Evolutionary conservation across 2,329 filamentous ascomycete genomes (phyloP), one percentile per base, ranked within the genome.

Genomic region (Paraphoma chrysanthemicola): DNA sequence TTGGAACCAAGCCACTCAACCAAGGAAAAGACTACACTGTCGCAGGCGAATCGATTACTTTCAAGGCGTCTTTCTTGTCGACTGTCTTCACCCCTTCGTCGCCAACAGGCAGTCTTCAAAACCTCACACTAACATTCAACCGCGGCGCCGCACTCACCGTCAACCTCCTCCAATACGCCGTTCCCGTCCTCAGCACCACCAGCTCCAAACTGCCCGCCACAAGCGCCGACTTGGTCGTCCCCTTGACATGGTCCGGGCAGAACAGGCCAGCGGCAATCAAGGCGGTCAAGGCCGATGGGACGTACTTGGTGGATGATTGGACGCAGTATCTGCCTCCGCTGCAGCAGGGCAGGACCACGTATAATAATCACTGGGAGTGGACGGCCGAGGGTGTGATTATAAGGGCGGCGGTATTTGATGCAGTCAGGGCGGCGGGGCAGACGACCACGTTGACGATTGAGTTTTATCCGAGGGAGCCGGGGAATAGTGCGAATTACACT

Each of bases 291-390:
- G 69, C 64, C 1, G 82, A 85, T 56, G 83, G 83, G 1, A 77
- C 71, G 6, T 84, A 79, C 50, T 66, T 88, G 6, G 78, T 84
- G 4, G 85, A 88, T 59, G 79, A 82, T 48, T 88, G 83, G 83
- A 88, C 85, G 0, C 70, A 79, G 63, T 85, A 78, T 30, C 70
- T 87, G 1, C 81, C 82, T 0, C 77, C 81, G 2, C 67, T 88
- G 23, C 83, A 87, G 64, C 78, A 84, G 59, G 76, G 63, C 0
- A 52, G 74, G 8, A 70, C 71, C 59, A 86, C 85, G 2, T 86
- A 80, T 54, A 75, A 67, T 8, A 77, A 70, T 17, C 83, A 85
- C 53, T 87, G 81, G 79, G 80, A 81, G 48, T 86, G 80, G 75
- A 81, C 84, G 56, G 76, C 66, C 1, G 64, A 70, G 14, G 69